Conservation (phyloP, 331 rosid genomes). For the Quercus lobata region DNA sequence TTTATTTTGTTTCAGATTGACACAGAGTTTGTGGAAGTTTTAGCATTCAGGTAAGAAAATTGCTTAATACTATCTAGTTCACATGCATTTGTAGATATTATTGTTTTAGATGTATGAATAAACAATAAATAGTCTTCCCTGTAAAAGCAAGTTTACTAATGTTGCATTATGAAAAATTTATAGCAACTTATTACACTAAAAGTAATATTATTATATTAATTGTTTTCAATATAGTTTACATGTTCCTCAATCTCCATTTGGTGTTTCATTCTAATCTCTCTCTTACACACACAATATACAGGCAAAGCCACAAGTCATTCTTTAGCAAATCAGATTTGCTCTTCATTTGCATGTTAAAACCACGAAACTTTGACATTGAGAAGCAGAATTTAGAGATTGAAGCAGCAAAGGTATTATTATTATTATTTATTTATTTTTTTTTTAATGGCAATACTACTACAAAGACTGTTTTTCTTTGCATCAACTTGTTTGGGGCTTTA, state of each 20-base stretch:
- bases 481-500: not conserved
- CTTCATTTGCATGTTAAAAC: conserved; percentile 66
- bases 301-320: not conserved
- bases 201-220: not conserved
- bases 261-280: not conserved
- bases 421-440: too few relatives aligned
- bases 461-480: not conserved
- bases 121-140: not conserved
- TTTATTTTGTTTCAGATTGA: conserved; percentile 58
- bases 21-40: conserved; percentile 65
- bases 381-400: conserved; percentile 58
- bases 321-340: conserved; percentile 66
- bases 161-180: not conserved
- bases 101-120: not conserved
- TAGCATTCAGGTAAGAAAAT: conserved; percentile 71
- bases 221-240: not conserved
- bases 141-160: not conserved
- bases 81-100: not conserved
- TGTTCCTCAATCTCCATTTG: conserved; percentile 1
- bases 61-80: not conserved
- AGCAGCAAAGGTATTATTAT: conserved; percentile 50
- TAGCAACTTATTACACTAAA: not conserved
- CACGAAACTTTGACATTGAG: conserved; percentile 51
- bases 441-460: not conserved
- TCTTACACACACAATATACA: not conserved